Percentiles rank a stretch among this genome's conserved stretches.
Evolutionary conservation across 306 rosid species (phyloP).

Genomic region (Boehmeria nivea): DNA sequence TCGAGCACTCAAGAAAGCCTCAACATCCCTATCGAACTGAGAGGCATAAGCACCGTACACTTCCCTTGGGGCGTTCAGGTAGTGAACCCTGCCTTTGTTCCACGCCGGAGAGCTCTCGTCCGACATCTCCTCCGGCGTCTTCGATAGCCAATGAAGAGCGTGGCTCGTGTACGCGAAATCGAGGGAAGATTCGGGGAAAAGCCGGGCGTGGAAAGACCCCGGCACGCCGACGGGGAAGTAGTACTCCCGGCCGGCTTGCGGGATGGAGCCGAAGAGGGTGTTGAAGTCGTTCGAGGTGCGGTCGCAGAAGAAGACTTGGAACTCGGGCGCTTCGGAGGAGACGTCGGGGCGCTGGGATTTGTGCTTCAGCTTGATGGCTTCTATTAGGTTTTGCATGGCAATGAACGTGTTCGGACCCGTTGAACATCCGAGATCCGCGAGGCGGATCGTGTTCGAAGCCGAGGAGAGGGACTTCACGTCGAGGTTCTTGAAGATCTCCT

Average conservation of each 20-base stretch:
- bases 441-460: background rate
- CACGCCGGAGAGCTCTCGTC: constrained; percentile 14
- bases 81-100: constrained; percentile 15
- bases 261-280: constrained; percentile 4
- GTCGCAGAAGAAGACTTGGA: constrained; percentile 22
- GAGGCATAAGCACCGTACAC: constrained; percentile 1
- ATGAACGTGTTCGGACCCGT: constrained; percentile 20
- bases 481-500: constrained; percentile 8
- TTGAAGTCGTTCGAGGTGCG: constrained; percentile 18
- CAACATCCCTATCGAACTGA: constrained; percentile 7
- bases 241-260: background rate
- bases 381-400: constrained; percentile 6
- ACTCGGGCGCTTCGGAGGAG: constrained; percentile 3
- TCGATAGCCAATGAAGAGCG: constrained; percentile 10
- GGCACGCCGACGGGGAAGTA: constrained; percentile 9
- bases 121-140: background rate
- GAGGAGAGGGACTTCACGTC: background rate
- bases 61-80: constrained; percentile 1
- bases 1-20: constrained; percentile 7
- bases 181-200: constrained; percentile 7
- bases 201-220: constrained; percentile 11
- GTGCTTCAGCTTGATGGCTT: constrained; percentile 7
- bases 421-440: constrained; percentile 26
- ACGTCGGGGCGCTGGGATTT: background rate
- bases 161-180: constrained; percentile 5